Percentiles rank a stretch among this genome's conserved stretches.
These are phyloP conservation scores for Ilex paraguariensis DNA, from an alignment of 305 asterid species.

Conservation along the genomic window DNA sequence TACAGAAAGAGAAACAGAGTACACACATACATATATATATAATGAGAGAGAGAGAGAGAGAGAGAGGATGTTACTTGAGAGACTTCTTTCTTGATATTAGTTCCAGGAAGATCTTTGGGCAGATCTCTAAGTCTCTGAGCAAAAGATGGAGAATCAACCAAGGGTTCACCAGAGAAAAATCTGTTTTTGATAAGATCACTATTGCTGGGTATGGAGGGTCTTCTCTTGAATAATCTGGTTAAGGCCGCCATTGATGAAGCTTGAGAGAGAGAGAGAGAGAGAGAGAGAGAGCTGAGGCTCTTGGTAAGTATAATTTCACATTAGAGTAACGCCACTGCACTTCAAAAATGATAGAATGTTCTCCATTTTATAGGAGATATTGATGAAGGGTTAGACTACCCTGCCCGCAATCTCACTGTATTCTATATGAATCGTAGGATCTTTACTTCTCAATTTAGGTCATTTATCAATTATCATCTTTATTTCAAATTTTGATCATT, in stretches of 20 bases:
- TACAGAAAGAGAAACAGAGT: no score
- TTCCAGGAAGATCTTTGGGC: conserved; percentile 71
- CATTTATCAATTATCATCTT: no score
- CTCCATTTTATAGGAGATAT: no score
- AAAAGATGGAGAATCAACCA: conserved; percentile 48
- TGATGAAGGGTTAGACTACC: no score
- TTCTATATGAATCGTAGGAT: no score
- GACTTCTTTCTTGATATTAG: conserved; percentile 70
- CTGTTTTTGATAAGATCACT: conserved; percentile 10
- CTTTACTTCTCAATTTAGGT: no score
- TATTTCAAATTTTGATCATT: no score
- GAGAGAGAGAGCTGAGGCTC: neutral
- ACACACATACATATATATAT: neutral
- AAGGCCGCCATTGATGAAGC: conserved; percentile 51
- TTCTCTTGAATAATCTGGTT: conserved; percentile 35
- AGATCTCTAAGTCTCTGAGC: conserved; percentile 71
- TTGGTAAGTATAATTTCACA: no score
- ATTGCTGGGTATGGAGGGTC: conserved; percentile 15
- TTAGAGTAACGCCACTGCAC: no score
- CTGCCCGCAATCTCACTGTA: no score
- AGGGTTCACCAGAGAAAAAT: conserved; percentile 36
- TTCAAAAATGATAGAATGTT: no score
- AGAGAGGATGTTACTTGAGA: conserved; percentile 43
- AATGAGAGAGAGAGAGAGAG: neutral
- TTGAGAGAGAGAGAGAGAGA: conserved; percentile 3